Evolutionary conservation across 345 rosid species (phyloP).

Genomic region (Barbarea vulgaris): DNA sequence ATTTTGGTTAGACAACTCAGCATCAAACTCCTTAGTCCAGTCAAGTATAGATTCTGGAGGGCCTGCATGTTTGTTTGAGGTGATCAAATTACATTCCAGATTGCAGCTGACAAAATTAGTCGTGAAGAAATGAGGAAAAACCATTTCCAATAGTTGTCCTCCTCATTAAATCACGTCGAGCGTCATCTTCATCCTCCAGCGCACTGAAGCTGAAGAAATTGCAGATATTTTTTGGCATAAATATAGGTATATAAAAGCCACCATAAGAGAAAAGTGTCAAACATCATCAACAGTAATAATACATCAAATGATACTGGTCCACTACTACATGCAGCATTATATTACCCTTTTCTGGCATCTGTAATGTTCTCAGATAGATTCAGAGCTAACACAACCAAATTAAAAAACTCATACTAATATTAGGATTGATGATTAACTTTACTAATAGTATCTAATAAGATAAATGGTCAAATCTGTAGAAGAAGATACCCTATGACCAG

Average conservation of each 20-base stretch:
- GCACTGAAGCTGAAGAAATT: conserved; percentile 70
- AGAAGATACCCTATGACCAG: neutral
- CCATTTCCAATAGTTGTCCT: conserved; percentile 99
- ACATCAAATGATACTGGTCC: neutral
- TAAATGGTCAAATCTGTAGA: conserved; percentile 2
- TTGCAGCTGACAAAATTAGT: conserved; percentile 31
- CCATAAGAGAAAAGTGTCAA: conserved; percentile 11
- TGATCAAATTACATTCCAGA: conserved; percentile 32
- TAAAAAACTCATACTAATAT: neutral
- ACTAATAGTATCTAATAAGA: neutral
- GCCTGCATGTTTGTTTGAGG: conserved; percentile 53
- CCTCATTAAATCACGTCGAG: conserved; percentile 58
- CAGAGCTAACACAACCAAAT: neutral
- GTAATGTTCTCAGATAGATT: conserved; percentile 13
- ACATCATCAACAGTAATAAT: conserved; percentile 1
- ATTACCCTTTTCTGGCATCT: conserved; percentile 1
- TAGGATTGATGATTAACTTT: neutral
- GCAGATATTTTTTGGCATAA: neutral
- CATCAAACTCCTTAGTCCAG: conserved; percentile 88
- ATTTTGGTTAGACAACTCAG: conserved; percentile 72
- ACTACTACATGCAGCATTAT: conserved; percentile 11
- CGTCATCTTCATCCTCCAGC: conserved; percentile 84
- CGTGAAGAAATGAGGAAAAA: conserved; percentile 35
- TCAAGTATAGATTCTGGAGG: conserved; percentile 81
- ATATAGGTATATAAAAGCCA: neutral